phyloP scores from a whole-genome alignment of 2,329 filamentous ascomycete species.

The Venturia carpophila region DNA sequence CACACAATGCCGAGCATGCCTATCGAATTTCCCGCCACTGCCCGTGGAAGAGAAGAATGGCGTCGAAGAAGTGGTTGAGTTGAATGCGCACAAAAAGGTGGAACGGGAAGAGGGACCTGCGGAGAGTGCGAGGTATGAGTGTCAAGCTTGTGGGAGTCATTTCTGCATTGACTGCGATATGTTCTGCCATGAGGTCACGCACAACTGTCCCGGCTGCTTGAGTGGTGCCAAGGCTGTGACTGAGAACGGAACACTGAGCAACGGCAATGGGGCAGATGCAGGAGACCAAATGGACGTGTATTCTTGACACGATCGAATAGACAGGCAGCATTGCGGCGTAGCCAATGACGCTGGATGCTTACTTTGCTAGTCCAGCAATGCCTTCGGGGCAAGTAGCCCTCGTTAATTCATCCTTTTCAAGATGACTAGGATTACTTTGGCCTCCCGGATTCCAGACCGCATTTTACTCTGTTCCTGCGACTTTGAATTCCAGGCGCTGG shows the following conservation, averaged over 20 bases:
- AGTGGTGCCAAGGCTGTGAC: slow-evolving; percentile 24
- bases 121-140: slow-evolving; percentile 89
- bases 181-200: slow-evolving; percentile 85
- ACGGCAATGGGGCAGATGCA: not conserved
- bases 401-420: no score
- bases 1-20: slow-evolving; percentile 68
- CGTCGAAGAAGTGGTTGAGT: slow-evolving; percentile 22
- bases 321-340: not conserved
- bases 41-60: slow-evolving; percentile 24
- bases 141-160: slow-evolving; percentile 75
- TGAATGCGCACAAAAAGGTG: slow-evolving; percentile 29
- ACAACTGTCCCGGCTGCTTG: slow-evolving; percentile 91
- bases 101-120: slow-evolving; percentile 49
- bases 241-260: not conserved
- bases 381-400: no score
- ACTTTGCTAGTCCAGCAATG: not conserved
- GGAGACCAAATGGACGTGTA: not conserved
- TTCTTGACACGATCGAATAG: not conserved
- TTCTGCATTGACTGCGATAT: slow-evolving; percentile 99
- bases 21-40: slow-evolving; percentile 57
- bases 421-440: no score
- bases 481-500: no score
- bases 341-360: not conserved
- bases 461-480: no score
- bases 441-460: no score